Evolutionary conservation across 495 filamentous ascomycete genomes (phyloP).

Genomic region (Penicillium angulare): DNA sequence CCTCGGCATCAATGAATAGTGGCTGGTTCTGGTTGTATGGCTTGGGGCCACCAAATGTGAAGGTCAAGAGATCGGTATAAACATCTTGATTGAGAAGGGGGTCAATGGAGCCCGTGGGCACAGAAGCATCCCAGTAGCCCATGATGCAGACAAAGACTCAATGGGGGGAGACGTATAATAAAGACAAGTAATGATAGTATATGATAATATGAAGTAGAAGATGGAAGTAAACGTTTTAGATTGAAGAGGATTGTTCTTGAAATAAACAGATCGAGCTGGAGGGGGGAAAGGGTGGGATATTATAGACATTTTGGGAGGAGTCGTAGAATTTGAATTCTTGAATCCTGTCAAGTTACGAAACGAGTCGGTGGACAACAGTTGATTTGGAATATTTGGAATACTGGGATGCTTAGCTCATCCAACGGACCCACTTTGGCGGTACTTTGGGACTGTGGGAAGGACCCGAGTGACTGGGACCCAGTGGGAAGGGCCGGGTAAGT

Average conservation of each 20-base stretch:
- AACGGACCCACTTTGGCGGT: not conserved
- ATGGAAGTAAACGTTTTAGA: too few species aligned
- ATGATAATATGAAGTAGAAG: too few species aligned
- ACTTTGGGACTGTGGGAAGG: not conserved
- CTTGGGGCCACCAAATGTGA: conserved; percentile 36
- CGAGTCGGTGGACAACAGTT: not conserved
- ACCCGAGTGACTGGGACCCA: not conserved
- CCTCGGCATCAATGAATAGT: conserved; percentile 56
- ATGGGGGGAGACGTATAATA: not conserved
- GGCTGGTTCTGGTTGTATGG: conserved; percentile 38
- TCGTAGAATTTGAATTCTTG: not conserved
- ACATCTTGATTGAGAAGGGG: conserved; percentile 18
- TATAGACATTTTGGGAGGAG: not conserved
- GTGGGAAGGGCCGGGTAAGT: too few species aligned
- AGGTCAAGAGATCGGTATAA: conserved; percentile 43
- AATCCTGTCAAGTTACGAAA: not conserved
- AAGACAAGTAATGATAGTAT: not conserved
- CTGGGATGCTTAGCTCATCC: not conserved
- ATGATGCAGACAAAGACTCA: conserved; percentile 15
- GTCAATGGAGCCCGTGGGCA: conserved; percentile 16
- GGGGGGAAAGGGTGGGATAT: not conserved
- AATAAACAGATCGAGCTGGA: not conserved
- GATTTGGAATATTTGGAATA: conserved; percentile 10
- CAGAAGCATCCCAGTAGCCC: conserved; percentile 31
- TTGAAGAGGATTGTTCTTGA: not conserved